Conservation (phyloP, 495 filamentous ascomycete species). For the Aspergillus cavernicola region DNA sequence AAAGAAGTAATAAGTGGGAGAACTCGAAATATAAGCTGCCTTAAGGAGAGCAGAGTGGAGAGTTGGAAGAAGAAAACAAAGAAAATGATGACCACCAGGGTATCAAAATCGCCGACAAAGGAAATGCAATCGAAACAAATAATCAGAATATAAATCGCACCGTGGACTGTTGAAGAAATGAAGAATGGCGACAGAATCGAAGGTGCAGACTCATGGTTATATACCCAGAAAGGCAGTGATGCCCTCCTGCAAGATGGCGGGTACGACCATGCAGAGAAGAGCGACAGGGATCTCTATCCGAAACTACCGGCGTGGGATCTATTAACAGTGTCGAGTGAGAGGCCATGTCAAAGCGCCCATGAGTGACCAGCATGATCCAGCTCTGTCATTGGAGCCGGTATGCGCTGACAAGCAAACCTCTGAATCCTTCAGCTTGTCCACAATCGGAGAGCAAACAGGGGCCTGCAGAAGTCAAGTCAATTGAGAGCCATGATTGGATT, state of each 20-base stretch:
- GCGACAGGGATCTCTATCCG: conserved; percentile 11
- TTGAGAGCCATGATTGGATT: conserved; percentile 10
- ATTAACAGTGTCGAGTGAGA: conserved; percentile 27
- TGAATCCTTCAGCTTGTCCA: conserved; percentile 12
- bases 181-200: conserved; percentile 3
- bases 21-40: not conserved
- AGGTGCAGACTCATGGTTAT: conserved; percentile 6
- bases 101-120: not conserved
- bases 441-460: not conserved
- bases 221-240: conserved; percentile 7
- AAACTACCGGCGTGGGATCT: conserved; percentile 20
- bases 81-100: conserved; percentile 6
- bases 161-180: conserved; percentile 1
- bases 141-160: not conserved
- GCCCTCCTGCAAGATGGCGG: conserved; percentile 6
- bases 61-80: not conserved
- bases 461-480: conserved; percentile 11
- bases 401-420: conserved; percentile 18
- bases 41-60: not conserved
- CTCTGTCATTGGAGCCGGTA: conserved; percentile 17
- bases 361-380: conserved; percentile 1
- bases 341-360: conserved; percentile 17
- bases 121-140: not conserved
- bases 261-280: conserved; percentile 14
- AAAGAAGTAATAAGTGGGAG: not conserved